phyloP scores from a whole-genome alignment of 2,329 filamentous ascomycete genomes.

The Cladophialophora yegresii region DNA sequence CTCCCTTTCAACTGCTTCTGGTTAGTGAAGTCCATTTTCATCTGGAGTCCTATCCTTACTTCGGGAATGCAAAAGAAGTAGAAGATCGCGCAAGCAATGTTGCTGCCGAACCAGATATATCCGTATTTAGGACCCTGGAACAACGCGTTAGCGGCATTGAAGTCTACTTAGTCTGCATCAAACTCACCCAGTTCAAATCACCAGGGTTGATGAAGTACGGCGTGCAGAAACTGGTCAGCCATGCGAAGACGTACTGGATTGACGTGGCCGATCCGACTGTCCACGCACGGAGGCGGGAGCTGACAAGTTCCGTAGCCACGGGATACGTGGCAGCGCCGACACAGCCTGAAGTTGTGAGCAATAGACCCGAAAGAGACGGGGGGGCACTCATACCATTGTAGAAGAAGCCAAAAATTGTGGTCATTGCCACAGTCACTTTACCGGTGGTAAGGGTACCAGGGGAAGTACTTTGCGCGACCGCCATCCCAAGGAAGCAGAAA shows the following conservation, averaged over 20 bases:
- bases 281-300: slow-evolving; percentile 42
- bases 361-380: background rate
- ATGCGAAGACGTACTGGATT: slow-evolving; percentile 43
- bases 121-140: slow-evolving; percentile 8
- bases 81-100: slow-evolving; percentile 12
- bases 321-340: slow-evolving; percentile 42
- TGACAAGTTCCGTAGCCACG: slow-evolving; percentile 38
- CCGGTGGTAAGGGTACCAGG: slow-evolving; percentile 32
- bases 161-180: background rate
- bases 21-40: background rate
- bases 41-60: background rate
- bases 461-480: slow-evolving; percentile 42
- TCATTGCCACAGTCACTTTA: slow-evolving; percentile 41
- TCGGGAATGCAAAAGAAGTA: slow-evolving; percentile 17
- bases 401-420: slow-evolving; percentile 42
- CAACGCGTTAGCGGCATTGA: background rate
- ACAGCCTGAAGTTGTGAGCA: slow-evolving; percentile 29
- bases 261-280: slow-evolving; percentile 42
- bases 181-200: slow-evolving; percentile 42
- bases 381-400: slow-evolving; percentile 37
- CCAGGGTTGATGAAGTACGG: slow-evolving; percentile 47
- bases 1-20: slow-evolving; percentile 6
- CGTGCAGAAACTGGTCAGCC: slow-evolving; percentile 43
- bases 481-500: slow-evolving; percentile 51
- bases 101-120: slow-evolving; percentile 15